Conservation (phyloP, 1,284 basidiomycete genomes). For the Sporisorium reilianum region DNA sequence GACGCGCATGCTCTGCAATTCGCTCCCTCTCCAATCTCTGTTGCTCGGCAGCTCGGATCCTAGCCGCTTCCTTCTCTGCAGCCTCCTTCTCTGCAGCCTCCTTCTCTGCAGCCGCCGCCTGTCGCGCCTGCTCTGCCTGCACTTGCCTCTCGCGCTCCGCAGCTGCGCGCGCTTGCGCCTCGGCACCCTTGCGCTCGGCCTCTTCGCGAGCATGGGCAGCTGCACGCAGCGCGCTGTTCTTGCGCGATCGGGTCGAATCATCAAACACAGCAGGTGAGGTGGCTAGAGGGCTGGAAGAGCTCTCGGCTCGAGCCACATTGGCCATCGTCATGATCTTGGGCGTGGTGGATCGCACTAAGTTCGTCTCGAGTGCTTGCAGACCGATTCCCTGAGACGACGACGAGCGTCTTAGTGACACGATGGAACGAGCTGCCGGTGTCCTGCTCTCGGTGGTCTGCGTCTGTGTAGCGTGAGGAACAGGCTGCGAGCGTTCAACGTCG, state of each 20-base stretch:
- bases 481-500: slow-evolving; percentile 6
- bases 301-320: slow-evolving; percentile 33
- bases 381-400: slow-evolving; percentile 50
- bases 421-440: slow-evolving; percentile 7
- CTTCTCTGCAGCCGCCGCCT: slow-evolving; percentile 32
- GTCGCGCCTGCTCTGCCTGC: slow-evolving; percentile 29
- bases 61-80: slow-evolving; percentile 11
- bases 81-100: slow-evolving; percentile 21
- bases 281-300: slow-evolving; percentile 26
- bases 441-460: slow-evolving; percentile 5
- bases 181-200: slow-evolving; percentile 34
- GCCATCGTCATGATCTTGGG: slow-evolving; percentile 41
- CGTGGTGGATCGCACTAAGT: slow-evolving; percentile 37
- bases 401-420: slow-evolving; percentile 28
- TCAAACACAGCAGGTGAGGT: slow-evolving; percentile 16
- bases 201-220: slow-evolving; percentile 48
- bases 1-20: slow-evolving; percentile 29
- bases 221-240: slow-evolving; percentile 48
- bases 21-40: slow-evolving; percentile 40
- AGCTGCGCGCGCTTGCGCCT: slow-evolving; percentile 33
- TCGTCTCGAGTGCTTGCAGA: slow-evolving; percentile 49
- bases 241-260: slow-evolving; percentile 35
- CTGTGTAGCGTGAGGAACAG: neutral
- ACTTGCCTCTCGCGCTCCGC: slow-evolving; percentile 28
- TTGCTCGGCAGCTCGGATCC: slow-evolving; percentile 21